A percentile compares a stretch with the other conserved stretches of the same genome.
phyloP scores from a whole-genome alignment of 805 yeast species.

The Starmerella apis region DNA sequence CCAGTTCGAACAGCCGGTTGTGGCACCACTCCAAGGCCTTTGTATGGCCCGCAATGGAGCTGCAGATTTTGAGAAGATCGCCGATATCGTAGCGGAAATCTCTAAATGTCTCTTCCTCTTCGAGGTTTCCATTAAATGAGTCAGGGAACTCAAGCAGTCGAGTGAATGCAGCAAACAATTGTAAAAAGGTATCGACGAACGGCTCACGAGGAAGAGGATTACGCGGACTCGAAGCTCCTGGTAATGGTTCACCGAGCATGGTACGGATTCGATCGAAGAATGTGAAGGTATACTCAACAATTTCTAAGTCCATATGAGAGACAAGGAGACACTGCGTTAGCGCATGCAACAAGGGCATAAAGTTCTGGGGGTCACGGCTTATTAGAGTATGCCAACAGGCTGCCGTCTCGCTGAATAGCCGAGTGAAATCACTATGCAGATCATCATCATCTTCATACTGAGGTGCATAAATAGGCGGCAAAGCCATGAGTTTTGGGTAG shows the following conservation, averaged over 20 bases:
- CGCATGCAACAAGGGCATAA: slow-evolving; percentile 62
- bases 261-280: slow-evolving; percentile 84
- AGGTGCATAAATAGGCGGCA: slow-evolving; percentile 9
- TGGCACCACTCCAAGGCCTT: slow-evolving; percentile 40
- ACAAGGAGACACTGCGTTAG: slow-evolving; percentile 59
- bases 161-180: slow-evolving; percentile 51
- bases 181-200: slow-evolving; percentile 46
- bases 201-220: slow-evolving; percentile 36
- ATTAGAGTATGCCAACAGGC: slow-evolving; percentile 89
- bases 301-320: slow-evolving; percentile 68
- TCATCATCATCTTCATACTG: slow-evolving; percentile 21
- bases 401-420: slow-evolving; percentile 83
- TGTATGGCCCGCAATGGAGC: slow-evolving; percentile 75
- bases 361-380: slow-evolving; percentile 58
- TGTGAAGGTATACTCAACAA: slow-evolving; percentile 79
- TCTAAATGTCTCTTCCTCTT: slow-evolving; percentile 82
- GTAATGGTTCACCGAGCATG: slow-evolving; percentile 37
- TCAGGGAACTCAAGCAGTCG: slow-evolving; percentile 68
- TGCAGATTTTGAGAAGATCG: slow-evolving; percentile 92
- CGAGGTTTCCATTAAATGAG: slow-evolving; percentile 53
- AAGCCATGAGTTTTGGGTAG: slow-evolving; percentile 53
- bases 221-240: slow-evolving; percentile 9
- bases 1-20: not conserved
- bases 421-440: slow-evolving; percentile 24
- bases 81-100: slow-evolving; percentile 96